Conservation (phyloP, 2,329 filamentous ascomycete species). For the Curvularia hawaiiensis region DNA sequence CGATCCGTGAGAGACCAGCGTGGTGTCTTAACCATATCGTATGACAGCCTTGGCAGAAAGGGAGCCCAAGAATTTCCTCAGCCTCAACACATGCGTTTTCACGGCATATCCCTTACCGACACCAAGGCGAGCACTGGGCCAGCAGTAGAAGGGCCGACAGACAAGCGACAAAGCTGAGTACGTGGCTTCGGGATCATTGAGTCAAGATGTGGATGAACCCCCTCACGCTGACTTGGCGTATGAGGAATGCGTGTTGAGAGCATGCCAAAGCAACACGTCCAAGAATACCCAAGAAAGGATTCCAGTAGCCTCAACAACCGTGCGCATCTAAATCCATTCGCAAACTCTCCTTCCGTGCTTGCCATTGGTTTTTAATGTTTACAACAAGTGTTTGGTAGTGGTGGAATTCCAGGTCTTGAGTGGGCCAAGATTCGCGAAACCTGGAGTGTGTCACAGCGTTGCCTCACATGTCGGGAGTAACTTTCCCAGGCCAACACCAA, state of each 20-base stretch:
- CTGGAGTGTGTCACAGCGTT: constrained; percentile 19
- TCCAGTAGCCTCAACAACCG: not conserved
- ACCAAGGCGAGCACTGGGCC: not conserved
- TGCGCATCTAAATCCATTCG: not conserved
- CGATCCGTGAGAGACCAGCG: not conserved
- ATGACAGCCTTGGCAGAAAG: not conserved
- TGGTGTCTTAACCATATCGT: not conserved
- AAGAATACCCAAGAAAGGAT: not conserved
- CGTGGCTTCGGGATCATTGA: not conserved
- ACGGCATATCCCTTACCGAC: not conserved
- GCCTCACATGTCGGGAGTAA: constrained; percentile 24
- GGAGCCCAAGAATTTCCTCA: not conserved
- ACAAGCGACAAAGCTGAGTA: not conserved
- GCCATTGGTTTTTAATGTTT: not conserved
- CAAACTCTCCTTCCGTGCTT: no score
- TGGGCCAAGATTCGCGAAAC: constrained; percentile 25
- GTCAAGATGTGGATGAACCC: not conserved
- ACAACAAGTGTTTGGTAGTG: not conserved
- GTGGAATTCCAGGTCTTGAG: not conserved
- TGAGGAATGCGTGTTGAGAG: not conserved
- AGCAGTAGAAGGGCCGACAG: not conserved
- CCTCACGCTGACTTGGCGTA: constrained; percentile 4
- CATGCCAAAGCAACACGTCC: not conserved
- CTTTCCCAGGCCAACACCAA: constrained; percentile 23
- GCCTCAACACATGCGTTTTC: not conserved